Evolutionary conservation across 148 eudicot genomes (phyloP), one percentile per base, ranked within the genome.

Genomic region (Spergularia bocconei): DNA sequence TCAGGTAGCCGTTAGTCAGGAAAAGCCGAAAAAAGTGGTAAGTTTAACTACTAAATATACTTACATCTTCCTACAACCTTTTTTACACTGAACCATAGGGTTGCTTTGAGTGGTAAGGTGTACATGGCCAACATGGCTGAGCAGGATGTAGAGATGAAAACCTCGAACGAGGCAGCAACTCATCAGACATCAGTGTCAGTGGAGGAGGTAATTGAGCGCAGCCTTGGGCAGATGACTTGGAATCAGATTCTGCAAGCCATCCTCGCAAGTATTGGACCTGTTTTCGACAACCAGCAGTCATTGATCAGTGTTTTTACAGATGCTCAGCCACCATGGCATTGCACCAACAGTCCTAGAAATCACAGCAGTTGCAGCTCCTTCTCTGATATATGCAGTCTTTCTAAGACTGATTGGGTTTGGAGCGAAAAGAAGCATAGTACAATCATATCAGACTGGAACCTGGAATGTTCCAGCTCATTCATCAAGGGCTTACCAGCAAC

Each of bases 231-330:
- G n/a, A 51, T 79, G 70, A 79, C 55, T 21, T 69, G 70, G 33
- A 29, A 41, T 74, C 82, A 74, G 52, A 67, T 74, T 11, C 21
- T 79, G 33, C 82, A 79, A 54, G 78, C 82, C 23, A 23, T 79
- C 39, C 58, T 79, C 16, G 82, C 78, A 21, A 60, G 74, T 6
- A 23, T 74, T 44, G 78, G 70, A 38, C 56, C 74, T 23, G 25
- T 79, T 41, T 79, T 79, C 36, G 82, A 79, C 62, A 60, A 73
- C 51, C 82, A 74, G 58, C 82, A 79, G 56, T 68, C 82, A 4
- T 69, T 79, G 70, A 79, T 79, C 21, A 74, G 74, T 69, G 69
- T 79, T 57, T 74, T 74, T 33, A 62, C 82, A 0, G 78, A 79
- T 60, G 78, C 70, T 21, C 63, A 74, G 41, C 78, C 78, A 69